Evolutionary conservation across 306 rosid genomes (phyloP).

Genomic region (Acacia melanoxylon): DNA sequence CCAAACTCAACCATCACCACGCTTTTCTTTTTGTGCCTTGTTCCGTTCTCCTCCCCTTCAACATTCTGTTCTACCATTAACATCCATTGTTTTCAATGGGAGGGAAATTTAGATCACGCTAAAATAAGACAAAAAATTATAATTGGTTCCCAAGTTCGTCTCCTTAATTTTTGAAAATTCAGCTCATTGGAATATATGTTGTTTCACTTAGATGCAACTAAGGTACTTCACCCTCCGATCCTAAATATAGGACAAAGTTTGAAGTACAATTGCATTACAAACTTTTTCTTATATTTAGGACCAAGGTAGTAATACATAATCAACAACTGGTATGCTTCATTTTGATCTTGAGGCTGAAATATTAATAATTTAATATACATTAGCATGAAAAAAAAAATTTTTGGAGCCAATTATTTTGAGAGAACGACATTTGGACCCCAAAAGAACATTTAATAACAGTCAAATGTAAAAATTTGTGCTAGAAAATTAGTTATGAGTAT

Average conservation of each 20-base stretch:
- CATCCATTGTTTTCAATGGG: background rate
- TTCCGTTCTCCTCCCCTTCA: conserved; percentile 38
- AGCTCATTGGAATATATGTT: background rate
- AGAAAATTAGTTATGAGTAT: no score
- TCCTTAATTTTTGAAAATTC: background rate
- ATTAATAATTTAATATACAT: background rate
- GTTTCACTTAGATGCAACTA: background rate
- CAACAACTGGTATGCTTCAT: background rate
- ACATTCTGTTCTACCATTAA: conserved; percentile 37
- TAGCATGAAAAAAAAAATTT: background rate
- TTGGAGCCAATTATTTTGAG: background rate
- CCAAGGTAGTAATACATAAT: background rate
- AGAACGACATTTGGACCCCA: background rate
- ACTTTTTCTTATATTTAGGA: no score
- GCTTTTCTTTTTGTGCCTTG: conserved; percentile 36
- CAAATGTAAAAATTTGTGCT: no score
- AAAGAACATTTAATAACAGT: no score
- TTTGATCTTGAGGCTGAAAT: background rate
- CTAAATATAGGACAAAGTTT: no score
- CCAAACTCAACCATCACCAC: conserved; percentile 30
- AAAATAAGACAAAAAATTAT: background rate
- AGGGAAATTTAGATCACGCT: background rate
- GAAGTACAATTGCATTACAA: no score
- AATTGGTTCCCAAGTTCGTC: background rate
- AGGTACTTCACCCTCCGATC: no score